phyloP scores from a whole-genome alignment of 306 rosid species.

The Ochetophila trinervis region DNA sequence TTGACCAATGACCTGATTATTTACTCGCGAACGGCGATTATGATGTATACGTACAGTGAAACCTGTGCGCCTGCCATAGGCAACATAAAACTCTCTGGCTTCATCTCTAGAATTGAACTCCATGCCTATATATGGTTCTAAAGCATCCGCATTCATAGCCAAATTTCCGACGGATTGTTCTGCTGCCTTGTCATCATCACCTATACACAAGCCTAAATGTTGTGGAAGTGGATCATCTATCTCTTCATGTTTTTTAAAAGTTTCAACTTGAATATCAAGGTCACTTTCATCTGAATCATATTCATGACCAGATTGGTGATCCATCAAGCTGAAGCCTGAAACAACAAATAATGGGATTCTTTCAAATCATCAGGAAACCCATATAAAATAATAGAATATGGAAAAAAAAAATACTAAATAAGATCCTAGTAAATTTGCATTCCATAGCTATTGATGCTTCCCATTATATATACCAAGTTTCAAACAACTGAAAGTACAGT shows the following conservation, averaged over 20 bases:
- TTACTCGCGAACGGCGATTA: constrained; percentile 71
- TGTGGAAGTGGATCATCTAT: constrained; percentile 37
- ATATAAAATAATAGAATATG: too few relatives aligned
- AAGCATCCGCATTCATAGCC: constrained; percentile 36
- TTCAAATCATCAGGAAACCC: constrained; percentile 16
- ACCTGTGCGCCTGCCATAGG: constrained; percentile 57
- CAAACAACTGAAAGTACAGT: too few relatives aligned
- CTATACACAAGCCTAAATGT: constrained; percentile 32
- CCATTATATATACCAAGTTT: too few relatives aligned
- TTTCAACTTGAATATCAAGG: constrained; percentile 47
- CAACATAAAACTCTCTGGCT: constrained; percentile 65
- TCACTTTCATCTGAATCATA: constrained; percentile 60
- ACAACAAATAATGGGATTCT: constrained; percentile 7
- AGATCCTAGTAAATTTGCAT: too few relatives aligned
- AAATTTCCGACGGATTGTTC: constrained; percentile 40
- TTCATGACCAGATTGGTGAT: constrained; percentile 38
- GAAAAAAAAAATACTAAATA: too few relatives aligned
- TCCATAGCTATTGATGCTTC: too few relatives aligned
- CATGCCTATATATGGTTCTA: constrained; percentile 54
- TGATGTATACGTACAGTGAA: constrained; percentile 72
- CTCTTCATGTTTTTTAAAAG: constrained; percentile 27
- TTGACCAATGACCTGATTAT: constrained; percentile 68
- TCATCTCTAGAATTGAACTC: constrained; percentile 70
- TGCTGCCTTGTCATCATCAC: constrained; percentile 39
- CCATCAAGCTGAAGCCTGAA: constrained; percentile 36